Percentiles rank a stretch among this genome's conserved stretches.
Evolutionary conservation across 2,329 filamentous ascomycete genomes (phyloP).

Genomic region (Colletotrichum neosansevieriae): DNA sequence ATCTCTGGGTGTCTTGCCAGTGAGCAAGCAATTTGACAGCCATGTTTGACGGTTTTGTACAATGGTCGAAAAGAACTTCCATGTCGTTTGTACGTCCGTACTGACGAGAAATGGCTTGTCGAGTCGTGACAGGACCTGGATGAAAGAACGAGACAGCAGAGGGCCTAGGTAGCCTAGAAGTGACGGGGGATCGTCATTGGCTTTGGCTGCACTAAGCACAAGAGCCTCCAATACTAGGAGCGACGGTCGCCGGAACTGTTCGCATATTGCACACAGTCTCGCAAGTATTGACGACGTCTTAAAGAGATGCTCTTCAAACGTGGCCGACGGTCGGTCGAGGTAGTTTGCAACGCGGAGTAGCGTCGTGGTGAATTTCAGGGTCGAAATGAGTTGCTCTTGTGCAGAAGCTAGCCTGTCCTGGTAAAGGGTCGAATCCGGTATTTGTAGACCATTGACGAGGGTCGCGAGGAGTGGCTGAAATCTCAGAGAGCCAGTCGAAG

Average conservation of each 20-base stretch:
- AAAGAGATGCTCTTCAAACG: slow-evolving; percentile 83
- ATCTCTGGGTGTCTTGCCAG: slow-evolving; percentile 85
- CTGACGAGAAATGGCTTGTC: slow-evolving; percentile 79
- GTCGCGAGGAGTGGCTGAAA: slow-evolving; percentile 82
- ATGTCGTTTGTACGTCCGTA: slow-evolving; percentile 76
- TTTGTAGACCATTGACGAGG: slow-evolving; percentile 71
- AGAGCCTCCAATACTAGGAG: slow-evolving; percentile 79
- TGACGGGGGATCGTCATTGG: slow-evolving; percentile 84
- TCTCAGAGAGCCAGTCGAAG: slow-evolving; percentile 75
- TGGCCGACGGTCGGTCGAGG: slow-evolving; percentile 70
- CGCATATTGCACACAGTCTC: slow-evolving; percentile 78
- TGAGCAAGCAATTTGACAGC: slow-evolving; percentile 94
- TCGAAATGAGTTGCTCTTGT: slow-evolving; percentile 71
- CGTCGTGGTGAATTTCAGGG: slow-evolving; percentile 74
- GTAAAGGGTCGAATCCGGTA: slow-evolving; percentile 73
- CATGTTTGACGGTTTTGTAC: slow-evolving; percentile 93
- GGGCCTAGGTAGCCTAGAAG: slow-evolving; percentile 91
- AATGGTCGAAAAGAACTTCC: slow-evolving; percentile 88
- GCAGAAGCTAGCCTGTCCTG: slow-evolving; percentile 66
- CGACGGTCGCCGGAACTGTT: slow-evolving; percentile 73
- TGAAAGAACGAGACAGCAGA: slow-evolving; percentile 84
- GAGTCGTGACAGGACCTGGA: slow-evolving; percentile 81
- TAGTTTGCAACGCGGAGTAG: slow-evolving; percentile 78
- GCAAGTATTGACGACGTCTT: slow-evolving; percentile 82
- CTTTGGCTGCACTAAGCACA: slow-evolving; percentile 75